phyloP scores from a whole-genome alignment of 163 green algal genomes.

The Prototheca wickerhamii region DNA sequence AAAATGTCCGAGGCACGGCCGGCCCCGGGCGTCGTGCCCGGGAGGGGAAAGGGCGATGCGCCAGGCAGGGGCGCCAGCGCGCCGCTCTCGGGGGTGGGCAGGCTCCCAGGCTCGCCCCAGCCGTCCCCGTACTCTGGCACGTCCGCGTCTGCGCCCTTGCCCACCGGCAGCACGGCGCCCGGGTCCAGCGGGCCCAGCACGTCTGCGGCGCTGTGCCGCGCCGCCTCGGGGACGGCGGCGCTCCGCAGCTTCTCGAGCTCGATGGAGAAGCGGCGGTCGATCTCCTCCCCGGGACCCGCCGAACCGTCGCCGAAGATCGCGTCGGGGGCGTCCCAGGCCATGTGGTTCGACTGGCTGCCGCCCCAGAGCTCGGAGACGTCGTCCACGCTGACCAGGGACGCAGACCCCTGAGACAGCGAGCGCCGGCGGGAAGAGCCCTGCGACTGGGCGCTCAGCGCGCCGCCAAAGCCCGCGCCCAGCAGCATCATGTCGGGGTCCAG shows the following conservation, averaged over 20 bases:
- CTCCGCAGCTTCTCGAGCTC: conserved; percentile 35
- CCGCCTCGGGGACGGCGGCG: conserved; percentile 5
- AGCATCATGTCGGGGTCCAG: conserved; percentile 3
- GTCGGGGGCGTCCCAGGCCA: neutral
- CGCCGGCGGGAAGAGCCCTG: conserved; percentile 1
- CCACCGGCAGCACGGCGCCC: conserved; percentile 20
- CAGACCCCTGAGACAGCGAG: conserved; percentile 1
- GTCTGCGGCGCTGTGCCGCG: neutral
- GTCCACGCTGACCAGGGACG: conserved; percentile 31
- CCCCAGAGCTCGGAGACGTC: conserved; percentile 40
- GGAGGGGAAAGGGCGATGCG: no score
- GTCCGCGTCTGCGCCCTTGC: conserved; percentile 6
- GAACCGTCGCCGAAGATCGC: conserved; percentile 29
- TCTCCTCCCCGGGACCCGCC: conserved; percentile 22
- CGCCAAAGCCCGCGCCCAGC: neutral
- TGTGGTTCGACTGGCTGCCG: conserved; percentile 13
- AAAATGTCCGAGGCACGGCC: no score
- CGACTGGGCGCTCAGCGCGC: conserved; percentile 6
- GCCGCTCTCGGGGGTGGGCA: no score
- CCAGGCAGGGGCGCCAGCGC: no score
- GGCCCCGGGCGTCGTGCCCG: no score
- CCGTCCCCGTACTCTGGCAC: no score
- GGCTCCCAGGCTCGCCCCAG: no score
- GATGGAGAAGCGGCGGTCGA: conserved; percentile 29
- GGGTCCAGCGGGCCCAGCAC: neutral